Conservation (phyloP, 352 stramenopile species). For the Pythium plurisporium region DNA sequence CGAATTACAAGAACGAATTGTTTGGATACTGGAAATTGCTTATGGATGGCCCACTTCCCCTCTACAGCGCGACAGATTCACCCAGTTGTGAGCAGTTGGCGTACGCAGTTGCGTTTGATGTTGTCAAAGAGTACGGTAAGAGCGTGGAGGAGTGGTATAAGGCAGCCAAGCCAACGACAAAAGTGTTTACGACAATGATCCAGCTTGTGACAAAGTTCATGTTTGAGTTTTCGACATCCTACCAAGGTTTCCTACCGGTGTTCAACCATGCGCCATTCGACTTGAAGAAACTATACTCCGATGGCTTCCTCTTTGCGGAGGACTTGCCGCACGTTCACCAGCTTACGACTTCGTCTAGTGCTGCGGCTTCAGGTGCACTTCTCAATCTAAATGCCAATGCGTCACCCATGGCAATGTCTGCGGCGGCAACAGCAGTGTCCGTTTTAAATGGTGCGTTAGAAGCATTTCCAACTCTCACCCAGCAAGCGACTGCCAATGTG, state of each 20-base stretch:
- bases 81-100: constrained; percentile 28
- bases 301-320: constrained; percentile 76
- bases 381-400: constrained; percentile 13
- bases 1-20: constrained; percentile 87
- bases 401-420: constrained; percentile 25
- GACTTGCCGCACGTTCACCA: constrained; percentile 44
- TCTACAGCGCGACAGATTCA: constrained; percentile 33
- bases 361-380: constrained; percentile 1
- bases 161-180: constrained; percentile 62
- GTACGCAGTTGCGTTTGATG: constrained; percentile 81
- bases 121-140: constrained; percentile 90
- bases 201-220: constrained; percentile 88
- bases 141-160: constrained; percentile 87
- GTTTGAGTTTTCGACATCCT: constrained; percentile 80
- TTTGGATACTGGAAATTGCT: constrained; percentile 90
- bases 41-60: constrained; percentile 62
- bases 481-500: constrained; percentile 17
- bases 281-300: constrained; percentile 50
- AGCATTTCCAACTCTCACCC: constrained; percentile 22
- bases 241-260: constrained; percentile 57
- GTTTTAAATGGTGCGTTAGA: constrained; percentile 21
- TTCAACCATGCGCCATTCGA: constrained; percentile 82
- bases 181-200: constrained; percentile 65
- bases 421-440: constrained; percentile 25
- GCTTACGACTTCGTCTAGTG: constrained; percentile 20